Evolutionary conservation across 1,139 yeast species (phyloP), one percentile per base, ranked within the genome.

Genomic region (Protomyces lactucae-debilis): DNA sequence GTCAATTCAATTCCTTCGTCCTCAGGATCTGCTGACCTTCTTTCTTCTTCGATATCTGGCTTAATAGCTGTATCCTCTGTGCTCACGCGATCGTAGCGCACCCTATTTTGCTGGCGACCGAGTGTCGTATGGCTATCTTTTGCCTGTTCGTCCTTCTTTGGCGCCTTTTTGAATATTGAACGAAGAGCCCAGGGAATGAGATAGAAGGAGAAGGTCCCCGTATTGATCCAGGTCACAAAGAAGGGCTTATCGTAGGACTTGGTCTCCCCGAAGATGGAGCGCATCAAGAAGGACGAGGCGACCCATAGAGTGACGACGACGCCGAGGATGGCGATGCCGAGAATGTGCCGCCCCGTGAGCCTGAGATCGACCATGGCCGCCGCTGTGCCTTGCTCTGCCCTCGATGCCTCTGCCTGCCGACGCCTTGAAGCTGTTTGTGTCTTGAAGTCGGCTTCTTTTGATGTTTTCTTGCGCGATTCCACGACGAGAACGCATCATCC

Each of bases 181-280:
- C 68, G 68, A 16, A 66, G n/a, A 45, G 70, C 59, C 64, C 77
- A 67, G 1, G 96, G 95, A 36, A 87, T 74, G 61, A 93, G 78
- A 73, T 92, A 93, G 64, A 93, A 78, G 12, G 84, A 79, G 73
- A 93, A 93, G 28, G 95, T 83, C 5, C 92, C 86, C 0, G 98
- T 92, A 76, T 92, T 93, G 68, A 92, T 75, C 77, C 92, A 93
- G 0, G 99, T 93, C 70, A 93, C 88, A 69, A 92, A 83, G 73
- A 90, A 92, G n/a, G 99, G 99, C 75, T 93, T 93, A 60, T 91
- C 77, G 74, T 91, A 93, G 37, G 80, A 78, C 67, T 82, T 83
- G 48, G 37, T 39, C 61, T 35, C 65, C 39, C 64, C 60, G 39
- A 64, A 65, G 65, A 57, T 65, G 52, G 54, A 67, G 63, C 69